Evolutionary conservation across 192 early-diverging fungal genomes (phyloP).

Genomic region (Backusella morwellensis): DNA sequence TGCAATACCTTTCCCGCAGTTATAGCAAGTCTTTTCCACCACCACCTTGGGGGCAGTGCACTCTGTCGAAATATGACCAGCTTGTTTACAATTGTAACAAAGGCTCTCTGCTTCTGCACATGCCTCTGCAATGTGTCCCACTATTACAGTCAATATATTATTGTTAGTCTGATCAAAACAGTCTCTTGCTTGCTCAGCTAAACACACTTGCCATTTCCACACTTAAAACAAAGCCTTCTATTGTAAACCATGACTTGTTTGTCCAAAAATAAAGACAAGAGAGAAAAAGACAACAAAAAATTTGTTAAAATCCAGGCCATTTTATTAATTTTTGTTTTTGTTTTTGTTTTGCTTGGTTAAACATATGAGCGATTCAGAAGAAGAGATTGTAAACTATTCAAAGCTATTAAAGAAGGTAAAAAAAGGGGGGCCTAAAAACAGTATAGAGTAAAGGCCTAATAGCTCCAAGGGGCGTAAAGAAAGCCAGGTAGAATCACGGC

Average conservation of each 20-base stretch:
- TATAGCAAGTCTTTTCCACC: slow-evolving; percentile 50
- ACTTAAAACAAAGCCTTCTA: slow-evolving; percentile 54
- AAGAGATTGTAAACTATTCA: not conserved
- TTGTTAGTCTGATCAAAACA: too few species aligned
- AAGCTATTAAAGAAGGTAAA: not conserved
- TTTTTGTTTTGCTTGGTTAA: too few species aligned
- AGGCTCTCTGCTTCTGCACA: slow-evolving; percentile 51
- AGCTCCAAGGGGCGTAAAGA: not conserved
- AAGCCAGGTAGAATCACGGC: not conserved
- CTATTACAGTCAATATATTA: slow-evolving; percentile 13
- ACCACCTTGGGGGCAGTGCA: slow-evolving; percentile 47
- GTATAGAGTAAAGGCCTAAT: not conserved
- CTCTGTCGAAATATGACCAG: slow-evolving; percentile 50
- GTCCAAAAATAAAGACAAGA: not conserved
- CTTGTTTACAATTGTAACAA: slow-evolving; percentile 58
- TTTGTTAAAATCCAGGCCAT: too few species aligned
- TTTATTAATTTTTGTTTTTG: not conserved
- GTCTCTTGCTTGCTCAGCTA: not conserved
- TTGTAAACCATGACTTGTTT: slow-evolving; percentile 32
- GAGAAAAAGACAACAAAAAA: not conserved
- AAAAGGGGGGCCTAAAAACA: not conserved
- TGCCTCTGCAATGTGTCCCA: slow-evolving; percentile 49
- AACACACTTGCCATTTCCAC: slow-evolving; percentile 48
- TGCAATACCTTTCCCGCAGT: slow-evolving; percentile 51
- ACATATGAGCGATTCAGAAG: slow-evolving; percentile 2